Percentiles rank a stretch among this genome's conserved stretches.
Conservation (phyloP, 75 land plant genomes). For the Pseudotsuga menziesii region DNA sequence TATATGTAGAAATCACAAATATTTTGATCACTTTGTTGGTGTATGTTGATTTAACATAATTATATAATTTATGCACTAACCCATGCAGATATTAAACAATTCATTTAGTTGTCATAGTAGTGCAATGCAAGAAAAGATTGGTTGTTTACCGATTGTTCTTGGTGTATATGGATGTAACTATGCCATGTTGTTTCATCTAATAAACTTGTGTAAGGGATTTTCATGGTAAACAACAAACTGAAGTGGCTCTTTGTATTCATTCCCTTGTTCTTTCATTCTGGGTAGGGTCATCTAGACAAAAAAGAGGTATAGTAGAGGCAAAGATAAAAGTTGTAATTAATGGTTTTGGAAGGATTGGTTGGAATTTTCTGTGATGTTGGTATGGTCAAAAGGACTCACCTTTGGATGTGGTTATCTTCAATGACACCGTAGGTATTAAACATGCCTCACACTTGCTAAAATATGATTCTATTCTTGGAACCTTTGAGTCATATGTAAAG, state of each 20-base stretch:
- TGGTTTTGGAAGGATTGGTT: conserved; percentile 95
- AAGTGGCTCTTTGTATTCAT: neutral
- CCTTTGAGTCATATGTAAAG: conserved; percentile 91
- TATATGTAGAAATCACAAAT: too few relatives aligned
- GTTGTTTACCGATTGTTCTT: neutral
- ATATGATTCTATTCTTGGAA: conserved; percentile 97
- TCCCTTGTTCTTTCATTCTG: neutral
- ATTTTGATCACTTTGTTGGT: too few relatives aligned
- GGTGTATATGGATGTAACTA: neutral
- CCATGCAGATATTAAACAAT: neutral
- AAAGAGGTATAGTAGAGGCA: conserved; percentile 65
- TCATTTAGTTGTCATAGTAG: too few relatives aligned
- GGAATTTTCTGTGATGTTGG: conserved; percentile 99
- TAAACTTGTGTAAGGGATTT: neutral
- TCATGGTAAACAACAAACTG: neutral
- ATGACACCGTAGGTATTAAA: conserved; percentile 99
- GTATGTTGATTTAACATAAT: too few relatives aligned
- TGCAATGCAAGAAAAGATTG: neutral
- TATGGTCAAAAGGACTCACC: conserved; percentile 97
- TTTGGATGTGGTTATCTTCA: conserved; percentile 86
- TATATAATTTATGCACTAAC: too few relatives aligned
- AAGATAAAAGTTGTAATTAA: conserved; percentile 98
- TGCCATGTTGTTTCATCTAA: neutral
- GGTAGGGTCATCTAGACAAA: conserved; percentile 41
- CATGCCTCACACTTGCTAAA: conserved; percentile 98